Percentiles rank a stretch among this genome's conserved stretches.
Evolutionary conservation across 805 yeast species (phyloP).

Genomic region (Cyberlindnera petersonii): DNA sequence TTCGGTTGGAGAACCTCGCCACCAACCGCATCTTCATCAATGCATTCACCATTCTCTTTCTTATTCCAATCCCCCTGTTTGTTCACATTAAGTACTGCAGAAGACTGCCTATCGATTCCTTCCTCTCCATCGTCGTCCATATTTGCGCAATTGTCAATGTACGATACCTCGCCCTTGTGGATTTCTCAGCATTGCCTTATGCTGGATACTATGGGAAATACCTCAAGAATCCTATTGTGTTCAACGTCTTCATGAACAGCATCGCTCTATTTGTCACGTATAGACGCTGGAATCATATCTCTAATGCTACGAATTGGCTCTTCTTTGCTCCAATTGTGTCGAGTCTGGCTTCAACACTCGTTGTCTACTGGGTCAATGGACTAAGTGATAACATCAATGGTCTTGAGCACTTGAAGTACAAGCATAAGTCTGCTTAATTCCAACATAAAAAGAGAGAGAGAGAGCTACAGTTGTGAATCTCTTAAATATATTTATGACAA

Average conservation of each 20-base stretch:
- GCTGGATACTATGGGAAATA: background rate
- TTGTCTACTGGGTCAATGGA: slow-evolving; percentile 11
- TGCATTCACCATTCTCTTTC: slow-evolving; percentile 14
- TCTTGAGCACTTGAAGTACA: slow-evolving; percentile 13
- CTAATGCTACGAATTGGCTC: slow-evolving; percentile 5
- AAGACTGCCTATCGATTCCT: slow-evolving; percentile 9
- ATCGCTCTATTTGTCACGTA: slow-evolving; percentile 5
- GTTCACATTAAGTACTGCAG: slow-evolving; percentile 15
- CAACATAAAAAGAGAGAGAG: no score
- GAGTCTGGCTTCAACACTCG: slow-evolving; percentile 9
- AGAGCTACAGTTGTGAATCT: no score
- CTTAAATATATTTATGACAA: no score
- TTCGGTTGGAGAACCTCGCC: slow-evolving; percentile 12
- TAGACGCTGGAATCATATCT: slow-evolving; percentile 2
- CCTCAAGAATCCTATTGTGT: slow-evolving; percentile 5
- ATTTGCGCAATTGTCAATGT: slow-evolving; percentile 8
- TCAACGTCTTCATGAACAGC: slow-evolving; percentile 6
- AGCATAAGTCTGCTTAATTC: slow-evolving; percentile 17
- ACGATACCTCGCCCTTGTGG: slow-evolving; percentile 9
- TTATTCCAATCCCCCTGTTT: slow-evolving; percentile 18
- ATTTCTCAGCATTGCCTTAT: slow-evolving; percentile 1
- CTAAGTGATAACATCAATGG: slow-evolving; percentile 8
- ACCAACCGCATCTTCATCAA: slow-evolving; percentile 17
- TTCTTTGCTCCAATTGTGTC: slow-evolving; percentile 12
- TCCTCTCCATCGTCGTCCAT: slow-evolving; percentile 8